Evolutionary conservation across 2,329 filamentous ascomycete species (phyloP).

Genomic region (Fusarium sublunatum): DNA sequence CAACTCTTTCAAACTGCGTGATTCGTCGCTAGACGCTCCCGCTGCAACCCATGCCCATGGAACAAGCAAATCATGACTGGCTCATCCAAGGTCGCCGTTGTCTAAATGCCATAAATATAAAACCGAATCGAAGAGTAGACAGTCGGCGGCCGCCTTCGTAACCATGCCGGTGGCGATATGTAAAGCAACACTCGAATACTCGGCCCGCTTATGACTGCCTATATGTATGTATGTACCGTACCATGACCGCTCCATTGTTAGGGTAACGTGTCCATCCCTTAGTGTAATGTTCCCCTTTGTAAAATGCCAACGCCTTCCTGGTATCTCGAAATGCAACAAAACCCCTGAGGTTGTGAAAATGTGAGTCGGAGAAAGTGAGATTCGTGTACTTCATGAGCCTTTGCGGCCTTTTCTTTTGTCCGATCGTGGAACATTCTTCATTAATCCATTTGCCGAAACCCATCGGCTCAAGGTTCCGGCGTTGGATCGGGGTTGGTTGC

Average conservation of each 20-base stretch:
- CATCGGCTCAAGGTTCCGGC: constrained; percentile 20
- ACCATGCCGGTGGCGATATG: constrained; percentile 37
- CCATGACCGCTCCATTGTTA: constrained; percentile 28
- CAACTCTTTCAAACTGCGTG: constrained; percentile 12
- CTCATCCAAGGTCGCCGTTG: constrained; percentile 24
- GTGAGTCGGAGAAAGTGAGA: constrained; percentile 42
- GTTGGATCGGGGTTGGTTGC: constrained; percentile 71
- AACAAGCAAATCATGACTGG: constrained; percentile 1
- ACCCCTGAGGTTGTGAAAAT: constrained; percentile 40
- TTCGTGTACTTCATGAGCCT: constrained; percentile 51
- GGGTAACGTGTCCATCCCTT: constrained; percentile 26
- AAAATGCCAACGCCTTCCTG: constrained; percentile 53
- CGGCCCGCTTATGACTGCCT: constrained; percentile 21
- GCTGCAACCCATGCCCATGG: not conserved
- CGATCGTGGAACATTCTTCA: constrained; percentile 30
- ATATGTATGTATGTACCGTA: constrained; percentile 34
- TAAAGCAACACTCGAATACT: constrained; percentile 18
- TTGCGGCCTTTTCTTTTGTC: constrained; percentile 43
- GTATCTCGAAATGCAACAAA: constrained; percentile 54
- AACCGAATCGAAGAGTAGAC: constrained; percentile 37
- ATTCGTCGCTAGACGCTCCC: constrained; percentile 4
- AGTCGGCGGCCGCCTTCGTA: constrained; percentile 36
- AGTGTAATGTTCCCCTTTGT: constrained; percentile 40
- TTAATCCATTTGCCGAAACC: constrained; percentile 19
- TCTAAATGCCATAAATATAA: constrained; percentile 35